These are phyloP conservation scores for Alternaria brassicicola DNA, from an alignment of 2,329 filamentous ascomycete species.

Conservation along the genomic window DNA sequence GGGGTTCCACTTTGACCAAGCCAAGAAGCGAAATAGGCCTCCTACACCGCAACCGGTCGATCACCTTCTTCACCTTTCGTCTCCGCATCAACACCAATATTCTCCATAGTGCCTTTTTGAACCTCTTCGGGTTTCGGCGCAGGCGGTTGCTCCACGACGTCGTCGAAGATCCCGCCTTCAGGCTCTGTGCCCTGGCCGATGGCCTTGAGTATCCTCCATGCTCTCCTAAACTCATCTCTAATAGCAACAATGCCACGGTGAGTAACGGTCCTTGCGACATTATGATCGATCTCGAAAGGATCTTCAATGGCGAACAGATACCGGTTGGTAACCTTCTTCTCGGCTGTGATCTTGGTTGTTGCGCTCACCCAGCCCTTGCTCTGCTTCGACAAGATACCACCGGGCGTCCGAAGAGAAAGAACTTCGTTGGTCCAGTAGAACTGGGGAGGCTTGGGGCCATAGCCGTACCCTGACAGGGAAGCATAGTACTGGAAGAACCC, in stretches of 20 bases:
- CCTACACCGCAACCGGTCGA: neutral
- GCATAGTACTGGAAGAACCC: conserved; percentile 92
- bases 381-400: conserved; percentile 74
- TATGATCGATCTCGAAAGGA: conserved; percentile 86
- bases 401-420: conserved; percentile 73
- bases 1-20: neutral
- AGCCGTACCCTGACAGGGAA: conserved; percentile 52
- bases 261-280: conserved; percentile 84
- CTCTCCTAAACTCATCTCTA: conserved; percentile 81
- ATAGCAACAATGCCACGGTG: conserved; percentile 82
- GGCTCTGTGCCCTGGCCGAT: conserved; percentile 33
- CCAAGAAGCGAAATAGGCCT: neutral
- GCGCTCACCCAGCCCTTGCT: conserved; percentile 88
- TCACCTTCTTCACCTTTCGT: neutral
- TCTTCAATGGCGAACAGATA: conserved; percentile 92
- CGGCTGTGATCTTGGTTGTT: conserved; percentile 67
- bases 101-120: neutral
- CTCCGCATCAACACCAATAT: neutral
- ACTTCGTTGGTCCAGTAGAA: conserved; percentile 86
- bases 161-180: conserved; percentile 46
- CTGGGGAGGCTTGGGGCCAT: conserved; percentile 52
- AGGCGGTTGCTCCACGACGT: conserved; percentile 33
- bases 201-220: conserved; percentile 66
- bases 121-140: conserved; percentile 4
- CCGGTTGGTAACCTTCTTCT: conserved; percentile 75